These are phyloP conservation scores for Phoenix dactylifera DNA, from an alignment of 176 grass and related monocot genomes.

Conservation along the genomic window DNA sequence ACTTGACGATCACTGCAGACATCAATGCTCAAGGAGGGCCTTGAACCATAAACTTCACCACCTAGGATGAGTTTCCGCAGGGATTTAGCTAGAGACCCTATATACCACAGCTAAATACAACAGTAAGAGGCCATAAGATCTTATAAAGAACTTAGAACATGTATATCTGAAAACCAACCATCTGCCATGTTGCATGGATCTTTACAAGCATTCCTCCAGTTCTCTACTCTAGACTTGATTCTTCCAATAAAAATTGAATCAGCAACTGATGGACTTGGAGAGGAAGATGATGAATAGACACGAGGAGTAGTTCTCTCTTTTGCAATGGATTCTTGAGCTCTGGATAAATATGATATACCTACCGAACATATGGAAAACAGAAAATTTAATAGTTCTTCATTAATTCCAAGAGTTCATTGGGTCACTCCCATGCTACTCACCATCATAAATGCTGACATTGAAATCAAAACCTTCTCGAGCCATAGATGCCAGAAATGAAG, in stretches of 20 bases:
- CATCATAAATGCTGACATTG: constrained; percentile 90
- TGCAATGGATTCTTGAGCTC: constrained; percentile 80
- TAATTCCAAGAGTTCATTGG: no score
- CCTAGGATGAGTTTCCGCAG: constrained; percentile 61
- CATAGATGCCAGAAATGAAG: constrained; percentile 70
- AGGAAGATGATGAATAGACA: constrained; percentile 13
- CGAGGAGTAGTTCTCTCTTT: constrained; percentile 41
- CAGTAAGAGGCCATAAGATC: constrained; percentile 16
- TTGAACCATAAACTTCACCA: constrained; percentile 54
- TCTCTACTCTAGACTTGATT: constrained; percentile 54
- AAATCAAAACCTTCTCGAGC: constrained; percentile 95
- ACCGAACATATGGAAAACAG: constrained; percentile 1
- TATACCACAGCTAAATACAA: constrained; percentile 4
- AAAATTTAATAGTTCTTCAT: no score
- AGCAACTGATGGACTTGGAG: constrained; percentile 39
- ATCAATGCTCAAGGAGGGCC: constrained; percentile 68
- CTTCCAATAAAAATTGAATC: constrained; percentile 72
- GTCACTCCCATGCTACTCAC: constrained; percentile 21
- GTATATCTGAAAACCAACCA: constrained; percentile 30
- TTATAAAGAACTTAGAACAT: not conserved
- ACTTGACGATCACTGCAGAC: constrained; percentile 73
- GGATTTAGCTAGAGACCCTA: constrained; percentile 40
- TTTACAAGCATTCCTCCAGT: constrained; percentile 45
- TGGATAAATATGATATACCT: constrained; percentile 94
- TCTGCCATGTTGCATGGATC: constrained; percentile 43